These are phyloP conservation scores for Alternaria arbusti DNA, from an alignment of 2,329 filamentous ascomycete species.

Conservation along the genomic window DNA sequence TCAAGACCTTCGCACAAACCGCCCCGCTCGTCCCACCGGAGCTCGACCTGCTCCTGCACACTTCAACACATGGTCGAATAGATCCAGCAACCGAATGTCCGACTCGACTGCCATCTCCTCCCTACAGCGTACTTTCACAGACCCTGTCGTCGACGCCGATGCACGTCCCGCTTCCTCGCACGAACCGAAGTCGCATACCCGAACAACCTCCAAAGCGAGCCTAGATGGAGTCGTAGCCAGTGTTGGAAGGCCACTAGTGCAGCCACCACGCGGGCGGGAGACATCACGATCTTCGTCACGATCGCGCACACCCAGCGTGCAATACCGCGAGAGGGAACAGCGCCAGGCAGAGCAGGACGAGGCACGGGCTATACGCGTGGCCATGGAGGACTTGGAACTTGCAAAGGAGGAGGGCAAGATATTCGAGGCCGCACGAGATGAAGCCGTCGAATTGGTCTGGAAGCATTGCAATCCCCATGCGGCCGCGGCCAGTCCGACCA, in stretches of 20 bases:
- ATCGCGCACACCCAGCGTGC: constrained; percentile 63
- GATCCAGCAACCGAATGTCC: constrained; percentile 28
- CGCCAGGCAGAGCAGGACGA: constrained; percentile 85
- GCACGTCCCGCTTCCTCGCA: constrained; percentile 23
- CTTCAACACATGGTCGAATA: constrained; percentile 47
- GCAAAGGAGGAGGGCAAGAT: constrained; percentile 66
- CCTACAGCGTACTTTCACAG: constrained; percentile 35
- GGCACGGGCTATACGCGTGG: constrained; percentile 70
- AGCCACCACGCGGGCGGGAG: constrained; percentile 51
- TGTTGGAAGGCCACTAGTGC: constrained; percentile 43
- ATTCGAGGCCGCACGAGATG: constrained; percentile 74
- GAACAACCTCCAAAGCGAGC: constrained; percentile 39
- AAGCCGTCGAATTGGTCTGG: constrained; percentile 80
- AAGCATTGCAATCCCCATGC: constrained; percentile 74
- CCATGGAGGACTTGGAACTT: constrained; percentile 75
- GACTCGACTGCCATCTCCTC: constrained; percentile 35
- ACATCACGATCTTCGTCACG: constrained; percentile 45
- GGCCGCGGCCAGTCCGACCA: constrained; percentile 64
- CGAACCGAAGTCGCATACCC: constrained; percentile 36
- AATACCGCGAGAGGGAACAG: constrained; percentile 75
- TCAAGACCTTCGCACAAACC: constrained; percentile 71
- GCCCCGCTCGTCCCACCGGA: constrained; percentile 71
- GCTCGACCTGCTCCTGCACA: constrained; percentile 69
- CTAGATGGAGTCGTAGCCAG: constrained; percentile 34
- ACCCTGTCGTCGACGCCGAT: constrained; percentile 30